These are phyloP conservation scores for Phytophthora rubi DNA, from an alignment of 352 stramenopile species.

Conservation along the genomic window DNA sequence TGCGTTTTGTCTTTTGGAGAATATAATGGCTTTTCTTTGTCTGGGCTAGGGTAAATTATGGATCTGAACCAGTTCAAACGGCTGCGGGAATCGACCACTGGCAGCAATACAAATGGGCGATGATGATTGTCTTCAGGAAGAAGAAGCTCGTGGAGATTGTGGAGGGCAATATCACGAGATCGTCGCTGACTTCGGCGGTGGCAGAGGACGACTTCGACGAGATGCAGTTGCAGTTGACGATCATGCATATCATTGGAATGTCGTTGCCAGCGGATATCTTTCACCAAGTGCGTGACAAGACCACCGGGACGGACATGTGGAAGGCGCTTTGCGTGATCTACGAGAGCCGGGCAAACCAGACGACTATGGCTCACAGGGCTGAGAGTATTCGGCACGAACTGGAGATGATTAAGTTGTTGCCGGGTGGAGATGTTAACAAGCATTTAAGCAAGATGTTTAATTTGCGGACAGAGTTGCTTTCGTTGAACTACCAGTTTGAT, in stretches of 20 bases:
- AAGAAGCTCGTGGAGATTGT: neutral
- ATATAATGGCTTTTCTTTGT: too few species aligned
- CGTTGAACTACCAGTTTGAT: neutral
- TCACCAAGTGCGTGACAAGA: too few species aligned
- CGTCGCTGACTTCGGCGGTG: neutral
- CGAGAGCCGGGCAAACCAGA: too few species aligned
- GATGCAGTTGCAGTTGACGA: neutral
- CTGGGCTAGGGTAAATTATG: too few species aligned
- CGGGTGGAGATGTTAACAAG: conserved; percentile 13
- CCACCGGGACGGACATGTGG: too few species aligned
- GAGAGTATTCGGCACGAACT: conserved; percentile 7
- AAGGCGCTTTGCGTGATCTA: too few species aligned
- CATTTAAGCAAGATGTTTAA: conserved; percentile 27
- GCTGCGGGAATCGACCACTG: too few species aligned
- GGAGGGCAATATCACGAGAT: neutral
- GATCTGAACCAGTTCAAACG: too few species aligned
- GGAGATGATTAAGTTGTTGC: neutral
- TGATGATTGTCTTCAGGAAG: neutral
- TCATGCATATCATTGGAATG: neutral
- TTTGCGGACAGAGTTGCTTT: conserved; percentile 16
- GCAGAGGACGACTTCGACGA: neutral
- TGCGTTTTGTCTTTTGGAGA: too few species aligned
- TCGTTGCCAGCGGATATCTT: too few species aligned
- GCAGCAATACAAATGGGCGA: neutral
- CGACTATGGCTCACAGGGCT: neutral